These are phyloP conservation scores for Biscogniauxia mediterranea DNA, from an alignment of 2,329 filamentous ascomycete genomes.

Conservation along the genomic window DNA sequence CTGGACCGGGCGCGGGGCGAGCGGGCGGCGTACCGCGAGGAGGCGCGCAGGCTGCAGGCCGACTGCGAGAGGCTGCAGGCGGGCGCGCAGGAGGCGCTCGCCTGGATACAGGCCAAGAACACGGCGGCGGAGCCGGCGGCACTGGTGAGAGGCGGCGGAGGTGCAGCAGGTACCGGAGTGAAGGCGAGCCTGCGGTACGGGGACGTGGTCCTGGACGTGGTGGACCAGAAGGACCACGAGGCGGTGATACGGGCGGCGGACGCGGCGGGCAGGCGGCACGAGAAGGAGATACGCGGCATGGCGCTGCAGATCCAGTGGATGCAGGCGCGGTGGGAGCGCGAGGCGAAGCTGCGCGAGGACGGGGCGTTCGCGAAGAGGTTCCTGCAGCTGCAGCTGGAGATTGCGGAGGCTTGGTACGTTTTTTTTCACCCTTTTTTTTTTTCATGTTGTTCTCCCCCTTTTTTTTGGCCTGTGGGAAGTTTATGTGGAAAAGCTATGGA, in stretches of 20 bases:
- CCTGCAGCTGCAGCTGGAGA: constrained; percentile 73
- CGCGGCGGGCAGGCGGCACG: constrained; percentile 66
- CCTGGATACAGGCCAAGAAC: constrained; percentile 35
- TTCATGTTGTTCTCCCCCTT: neutral
- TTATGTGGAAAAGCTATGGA: too few species aligned
- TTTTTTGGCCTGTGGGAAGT: too few species aligned
- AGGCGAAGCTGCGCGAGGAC: constrained; percentile 75
- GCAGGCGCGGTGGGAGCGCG: constrained; percentile 75
- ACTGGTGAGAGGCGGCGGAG: constrained; percentile 18
- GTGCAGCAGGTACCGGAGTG: constrained; percentile 22
- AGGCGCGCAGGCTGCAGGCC: constrained; percentile 53
- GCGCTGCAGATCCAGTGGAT: constrained; percentile 90
- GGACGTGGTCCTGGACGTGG: constrained; percentile 51
- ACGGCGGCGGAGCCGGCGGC: constrained; percentile 21
- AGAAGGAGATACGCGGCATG: constrained; percentile 76
- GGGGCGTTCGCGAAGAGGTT: constrained; percentile 85
- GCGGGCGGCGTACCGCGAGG: constrained; percentile 53
- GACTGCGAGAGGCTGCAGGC: constrained; percentile 48
- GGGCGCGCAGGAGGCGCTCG: constrained; percentile 37
- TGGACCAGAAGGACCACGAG: constrained; percentile 35
- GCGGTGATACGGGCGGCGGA: constrained; percentile 57
- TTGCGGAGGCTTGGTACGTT: constrained; percentile 85
- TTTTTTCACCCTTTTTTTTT: constrained; percentile 6
- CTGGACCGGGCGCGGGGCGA: constrained; percentile 69
- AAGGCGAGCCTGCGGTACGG: constrained; percentile 37